Evolutionary conservation across 805 yeast genomes (phyloP).

Genomic region (Yamadazyma ubonensis): DNA sequence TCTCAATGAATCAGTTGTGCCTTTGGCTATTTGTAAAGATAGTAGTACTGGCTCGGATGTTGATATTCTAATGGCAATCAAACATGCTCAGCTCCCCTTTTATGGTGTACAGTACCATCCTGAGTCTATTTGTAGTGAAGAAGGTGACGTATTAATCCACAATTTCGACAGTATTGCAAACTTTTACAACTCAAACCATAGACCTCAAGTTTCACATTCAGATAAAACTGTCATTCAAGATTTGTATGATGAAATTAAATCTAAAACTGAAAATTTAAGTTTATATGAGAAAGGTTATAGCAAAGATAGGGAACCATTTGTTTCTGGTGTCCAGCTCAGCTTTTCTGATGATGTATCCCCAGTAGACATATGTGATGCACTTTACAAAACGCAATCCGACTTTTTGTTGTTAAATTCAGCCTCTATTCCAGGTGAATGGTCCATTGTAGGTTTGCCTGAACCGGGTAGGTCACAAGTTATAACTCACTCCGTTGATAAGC

Average conservation of each 20-base stretch:
- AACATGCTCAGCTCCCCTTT: constrained; percentile 60
- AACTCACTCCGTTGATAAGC: constrained; percentile 58
- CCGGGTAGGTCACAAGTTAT: constrained; percentile 44
- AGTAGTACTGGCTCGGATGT: not conserved
- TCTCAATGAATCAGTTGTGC: constrained; percentile 39
- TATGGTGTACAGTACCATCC: constrained; percentile 98
- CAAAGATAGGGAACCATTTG: not conserved
- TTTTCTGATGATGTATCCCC: constrained; percentile 26
- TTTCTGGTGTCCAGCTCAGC: constrained; percentile 16
- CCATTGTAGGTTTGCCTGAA: constrained; percentile 75
- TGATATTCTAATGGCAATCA: constrained; percentile 75
- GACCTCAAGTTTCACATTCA: constrained; percentile 12
- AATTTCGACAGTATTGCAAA: constrained; percentile 61
- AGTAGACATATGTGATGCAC: constrained; percentile 52
- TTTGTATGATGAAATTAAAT: constrained; percentile 1
- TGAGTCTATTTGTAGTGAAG: constrained; percentile 81
- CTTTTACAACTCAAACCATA: constrained; percentile 25
- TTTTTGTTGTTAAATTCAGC: constrained; percentile 74
- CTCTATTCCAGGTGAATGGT: constrained; percentile 81
- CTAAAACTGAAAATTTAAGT: constrained; percentile 10
- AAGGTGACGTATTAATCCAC: constrained; percentile 56
- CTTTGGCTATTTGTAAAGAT: constrained; percentile 61
- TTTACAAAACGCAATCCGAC: constrained; percentile 30
- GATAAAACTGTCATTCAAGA: not conserved
- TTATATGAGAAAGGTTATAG: constrained; percentile 7